Percentiles rank a stretch among this genome's conserved stretches.
phyloP scores from a whole-genome alignment of 2,329 filamentous ascomycete genomes.

The Catunica adiposa region DNA sequence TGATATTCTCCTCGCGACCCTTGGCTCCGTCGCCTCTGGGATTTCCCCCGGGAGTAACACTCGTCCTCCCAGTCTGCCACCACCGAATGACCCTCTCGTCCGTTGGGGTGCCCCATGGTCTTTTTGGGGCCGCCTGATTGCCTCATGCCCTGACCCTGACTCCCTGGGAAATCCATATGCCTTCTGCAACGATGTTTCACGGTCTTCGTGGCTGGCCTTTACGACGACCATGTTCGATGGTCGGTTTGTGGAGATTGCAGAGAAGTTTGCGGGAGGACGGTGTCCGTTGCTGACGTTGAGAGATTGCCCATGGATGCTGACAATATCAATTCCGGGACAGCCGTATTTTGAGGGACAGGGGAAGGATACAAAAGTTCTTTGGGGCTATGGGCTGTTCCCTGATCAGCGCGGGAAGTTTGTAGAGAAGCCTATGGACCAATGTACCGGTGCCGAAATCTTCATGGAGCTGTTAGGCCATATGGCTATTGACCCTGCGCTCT shows the following conservation, averaged over 20 bases:
- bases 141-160: constrained; percentile 22
- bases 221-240: constrained; percentile 24
- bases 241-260: constrained; percentile 20
- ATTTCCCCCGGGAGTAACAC: constrained; percentile 9
- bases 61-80: not conserved
- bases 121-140: constrained; percentile 25
- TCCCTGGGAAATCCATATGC: constrained; percentile 22
- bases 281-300: constrained; percentile 18
- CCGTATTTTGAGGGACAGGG: constrained; percentile 26
- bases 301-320: constrained; percentile 26
- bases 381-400: constrained; percentile 27
- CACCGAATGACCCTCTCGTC: constrained; percentile 16
- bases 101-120: constrained; percentile 25
- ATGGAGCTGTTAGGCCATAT: constrained; percentile 25
- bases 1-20: constrained; percentile 25
- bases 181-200: constrained; percentile 23
- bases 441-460: constrained; percentile 25
- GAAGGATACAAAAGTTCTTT: constrained; percentile 21
- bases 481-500: constrained; percentile 19
- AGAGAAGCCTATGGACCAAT: constrained; percentile 25
- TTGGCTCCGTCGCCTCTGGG: constrained; percentile 24
- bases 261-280: constrained; percentile 20
- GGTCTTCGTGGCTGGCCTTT: constrained; percentile 25
- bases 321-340: constrained; percentile 25
- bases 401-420: constrained; percentile 22